These are phyloP conservation scores for Cyberlindnera misumaiensis DNA, from an alignment of 805 yeast species.

Conservation along the genomic window DNA sequence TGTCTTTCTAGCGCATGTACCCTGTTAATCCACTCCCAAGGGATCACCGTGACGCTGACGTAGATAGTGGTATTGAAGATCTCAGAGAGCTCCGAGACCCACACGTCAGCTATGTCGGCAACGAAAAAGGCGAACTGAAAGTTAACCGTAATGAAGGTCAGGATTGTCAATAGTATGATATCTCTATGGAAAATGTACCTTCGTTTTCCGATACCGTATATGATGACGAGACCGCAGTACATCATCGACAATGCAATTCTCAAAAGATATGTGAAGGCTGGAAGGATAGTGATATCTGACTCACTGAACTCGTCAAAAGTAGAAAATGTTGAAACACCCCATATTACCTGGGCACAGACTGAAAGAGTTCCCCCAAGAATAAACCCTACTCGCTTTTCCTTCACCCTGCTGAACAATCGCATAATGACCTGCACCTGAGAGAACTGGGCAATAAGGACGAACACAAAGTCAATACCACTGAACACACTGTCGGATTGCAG, in stretches of 20 bases:
- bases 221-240: slow-evolving; percentile 57
- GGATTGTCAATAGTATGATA: slow-evolving; percentile 48
- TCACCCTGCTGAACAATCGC: slow-evolving; percentile 58
- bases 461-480: slow-evolving; percentile 50
- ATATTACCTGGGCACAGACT: slow-evolving; percentile 52
- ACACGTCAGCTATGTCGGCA: slow-evolving; percentile 68
- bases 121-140: slow-evolving; percentile 65
- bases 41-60: slow-evolving; percentile 62
- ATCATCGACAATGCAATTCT: slow-evolving; percentile 65
- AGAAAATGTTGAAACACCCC: slow-evolving; percentile 59
- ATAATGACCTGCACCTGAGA: slow-evolving; percentile 68
- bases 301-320: slow-evolving; percentile 22
- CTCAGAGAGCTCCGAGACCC: slow-evolving; percentile 71
- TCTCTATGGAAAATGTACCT: slow-evolving; percentile 41
- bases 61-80: slow-evolving; percentile 68
- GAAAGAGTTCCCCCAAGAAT: slow-evolving; percentile 50
- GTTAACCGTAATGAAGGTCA: slow-evolving; percentile 49
- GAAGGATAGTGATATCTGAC: slow-evolving; percentile 46
- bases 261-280: slow-evolving; percentile 68
- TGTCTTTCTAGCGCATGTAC: slow-evolving; percentile 48
- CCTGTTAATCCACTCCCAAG: slow-evolving; percentile 84
- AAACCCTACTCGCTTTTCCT: slow-evolving; percentile 59
- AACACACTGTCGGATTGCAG: slow-evolving; percentile 40
- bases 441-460: slow-evolving; percentile 50
- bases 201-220: slow-evolving; percentile 43